Base-by-base conservation (phyloP, 164 flowering plant species). In the Paratinospora sagittata region DNA sequence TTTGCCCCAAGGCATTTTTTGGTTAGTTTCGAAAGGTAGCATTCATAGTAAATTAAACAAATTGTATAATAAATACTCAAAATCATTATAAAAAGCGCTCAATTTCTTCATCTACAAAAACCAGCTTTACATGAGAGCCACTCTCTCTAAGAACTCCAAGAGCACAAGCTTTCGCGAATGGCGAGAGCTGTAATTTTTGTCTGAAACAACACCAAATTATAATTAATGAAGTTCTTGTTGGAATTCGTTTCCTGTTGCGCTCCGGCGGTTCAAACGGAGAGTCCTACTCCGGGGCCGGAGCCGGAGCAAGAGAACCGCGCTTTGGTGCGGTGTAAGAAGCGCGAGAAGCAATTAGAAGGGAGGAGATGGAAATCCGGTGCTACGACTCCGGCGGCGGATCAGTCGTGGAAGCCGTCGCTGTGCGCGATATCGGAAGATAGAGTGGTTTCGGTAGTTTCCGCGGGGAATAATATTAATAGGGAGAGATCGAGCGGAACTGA, bases 321-420 rank as follows among this genome's bases (percentile, higher is more conserved):
- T 7, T 24, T 63, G 11, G 52, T 68, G 67, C 61, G 23, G 71
- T 27, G 33, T 52, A 16, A 34, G 55, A 26, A 70, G 5, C 66
- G 67, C 8, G 47, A 26, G 34, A 36, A 21, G 16, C 36, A 30
- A 30, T 30, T 43, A 43, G 14, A 10, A 1, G 47, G 26, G n/a
- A 23, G 7, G 17, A 14, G 43, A 10, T 58, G 66, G 2, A 41
- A 13, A 2, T 73, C 75, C 39, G 17, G 14, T 17, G 27, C 70
- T 1, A 12, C 49, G 19, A 14, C 61, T 30, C 76, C 34, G 34
- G 34, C 34, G 34, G 34, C 34, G 34, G 34, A 30, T 30, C 34
- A 30, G 34, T 30, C 67, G 27, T 74, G 76, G 76, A 67, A 26
- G 24, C 76, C 76, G 17, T 62, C 72, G 47, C 72, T 74, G 0